phyloP scores from a whole-genome alignment of 2,329 filamentous ascomycete genomes.

The Thelonectria discophora region DNA sequence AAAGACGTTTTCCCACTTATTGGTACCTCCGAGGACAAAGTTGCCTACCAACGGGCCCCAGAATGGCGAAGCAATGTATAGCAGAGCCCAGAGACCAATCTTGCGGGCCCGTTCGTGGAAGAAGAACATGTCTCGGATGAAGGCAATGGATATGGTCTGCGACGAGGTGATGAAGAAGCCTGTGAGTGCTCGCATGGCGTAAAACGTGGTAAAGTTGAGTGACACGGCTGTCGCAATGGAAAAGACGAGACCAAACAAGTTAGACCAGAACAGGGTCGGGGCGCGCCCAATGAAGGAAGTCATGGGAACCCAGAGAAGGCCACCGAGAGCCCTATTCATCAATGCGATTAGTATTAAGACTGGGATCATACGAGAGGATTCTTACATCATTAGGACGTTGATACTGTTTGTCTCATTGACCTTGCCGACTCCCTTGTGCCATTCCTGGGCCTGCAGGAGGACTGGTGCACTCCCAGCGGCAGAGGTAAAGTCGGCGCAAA shows the following conservation, averaged over 20 bases:
- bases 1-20: constrained; percentile 57
- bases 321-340: constrained; percentile 26
- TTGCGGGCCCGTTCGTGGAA: constrained; percentile 65
- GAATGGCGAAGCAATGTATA: constrained; percentile 53
- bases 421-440: constrained; percentile 17
- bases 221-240: constrained; percentile 24
- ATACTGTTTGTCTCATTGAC: constrained; percentile 34
- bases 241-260: constrained; percentile 29
- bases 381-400: constrained; percentile 32
- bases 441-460: constrained; percentile 31
- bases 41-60: constrained; percentile 53
- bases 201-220: constrained; percentile 23
- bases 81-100: constrained; percentile 57
- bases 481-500: constrained; percentile 32
- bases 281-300: constrained; percentile 34
- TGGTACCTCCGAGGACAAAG: constrained; percentile 56
- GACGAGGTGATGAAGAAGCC: constrained; percentile 57
- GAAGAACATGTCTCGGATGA: constrained; percentile 67
- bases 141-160: constrained; percentile 57
- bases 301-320: constrained; percentile 32
- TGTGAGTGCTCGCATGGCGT: constrained; percentile 18
- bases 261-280: constrained; percentile 33
- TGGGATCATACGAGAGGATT: no score
- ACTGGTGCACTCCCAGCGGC: constrained; percentile 32
- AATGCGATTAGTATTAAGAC: background rate